Base-by-base conservation (phyloP, 768 basidiomycete species). In the Tephrocybe sp. region DNA sequence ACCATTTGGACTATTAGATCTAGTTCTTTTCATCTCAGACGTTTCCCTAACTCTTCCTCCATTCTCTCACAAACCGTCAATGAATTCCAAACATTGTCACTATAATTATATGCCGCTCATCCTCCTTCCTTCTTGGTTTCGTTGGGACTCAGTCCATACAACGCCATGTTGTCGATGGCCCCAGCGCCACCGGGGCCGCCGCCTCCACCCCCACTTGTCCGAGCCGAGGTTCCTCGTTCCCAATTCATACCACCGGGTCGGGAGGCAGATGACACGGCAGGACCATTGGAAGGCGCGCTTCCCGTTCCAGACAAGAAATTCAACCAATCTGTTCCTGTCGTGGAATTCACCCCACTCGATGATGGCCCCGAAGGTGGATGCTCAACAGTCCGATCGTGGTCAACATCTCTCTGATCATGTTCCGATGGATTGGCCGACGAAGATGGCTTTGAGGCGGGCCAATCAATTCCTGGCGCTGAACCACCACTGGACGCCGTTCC, bases 71-170 rank as follows among this genome's bases (percentile, higher is more conserved):
- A n/a, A n/a, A n/a, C n/a, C n/a, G n/a, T n/a, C n/a, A n/a, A n/a
- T n/a, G n/a, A n/a, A n/a, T n/a, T n/a, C n/a, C n/a, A n/a, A n/a
- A n/a, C n/a, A n/a, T n/a, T n/a, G n/a, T 36, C 11, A 36, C 4
- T 28, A 9, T 11, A 30, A n/a, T n/a, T n/a, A n/a, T n/a, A n/a
- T n/a, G n/a, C n/a, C n/a, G n/a, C n/a, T 48, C 40, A 53, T 34
- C 52, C 45, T 25, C 46, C 30, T 17, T 53, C 52, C 40, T 53
- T 53, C 34, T 53, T 53, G 32, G 34, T 48, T 11, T 48, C 52
- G 3, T 32, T 33, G n/a, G 52, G 36, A 34, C 30, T 53, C 10
- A 53, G 17, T 21, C 52, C 40, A 42, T 48, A 53, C 18, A 53
- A 32, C 18, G 52, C 32, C 25, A 53, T 34, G 12, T 24, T 39